Percentiles rank a stretch among this genome's conserved stretches.
These are phyloP conservation scores for Firmiana major DNA, from an alignment of 345 rosid genomes.

Conservation along the genomic window DNA sequence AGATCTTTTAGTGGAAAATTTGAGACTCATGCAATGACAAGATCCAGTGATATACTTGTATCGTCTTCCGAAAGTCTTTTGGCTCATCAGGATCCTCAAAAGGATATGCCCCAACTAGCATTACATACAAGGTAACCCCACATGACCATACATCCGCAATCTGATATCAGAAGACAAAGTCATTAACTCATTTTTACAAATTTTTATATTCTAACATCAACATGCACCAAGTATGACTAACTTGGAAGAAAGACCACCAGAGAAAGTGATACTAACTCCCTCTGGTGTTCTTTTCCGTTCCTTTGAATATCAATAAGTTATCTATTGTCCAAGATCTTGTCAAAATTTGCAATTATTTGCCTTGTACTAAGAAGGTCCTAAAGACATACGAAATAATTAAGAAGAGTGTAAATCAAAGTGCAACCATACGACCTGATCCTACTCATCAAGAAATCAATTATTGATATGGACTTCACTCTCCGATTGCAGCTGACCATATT, in stretches of 20 bases:
- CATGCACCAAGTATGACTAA: neutral
- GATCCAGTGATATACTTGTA: conserved; percentile 44
- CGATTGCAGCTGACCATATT: neutral
- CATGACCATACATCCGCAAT: conserved; percentile 99
- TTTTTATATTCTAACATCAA: neutral
- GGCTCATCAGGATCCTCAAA: conserved; percentile 97
- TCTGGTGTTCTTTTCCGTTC: neutral
- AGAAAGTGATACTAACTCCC: neutral
- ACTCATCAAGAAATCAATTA: neutral
- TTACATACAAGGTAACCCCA: conserved; percentile 88
- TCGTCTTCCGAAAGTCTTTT: conserved; percentile 76
- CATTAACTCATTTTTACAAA: neutral
- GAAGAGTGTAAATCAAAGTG: neutral
- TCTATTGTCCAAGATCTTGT: neutral
- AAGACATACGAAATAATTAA: neutral
- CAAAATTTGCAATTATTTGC: neutral
- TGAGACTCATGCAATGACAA: neutral
- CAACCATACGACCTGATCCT: neutral
- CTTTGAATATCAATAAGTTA: neutral
- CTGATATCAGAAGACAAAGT: conserved; percentile 33
- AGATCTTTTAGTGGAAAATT: neutral
- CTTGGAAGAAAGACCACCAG: neutral
- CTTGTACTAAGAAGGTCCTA: neutral
- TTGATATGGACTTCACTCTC: neutral
- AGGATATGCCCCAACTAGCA: conserved; percentile 95